Evolutionary conservation across 1,139 yeast genomes (phyloP).

Genomic region (Petasospora fabianii): DNA sequence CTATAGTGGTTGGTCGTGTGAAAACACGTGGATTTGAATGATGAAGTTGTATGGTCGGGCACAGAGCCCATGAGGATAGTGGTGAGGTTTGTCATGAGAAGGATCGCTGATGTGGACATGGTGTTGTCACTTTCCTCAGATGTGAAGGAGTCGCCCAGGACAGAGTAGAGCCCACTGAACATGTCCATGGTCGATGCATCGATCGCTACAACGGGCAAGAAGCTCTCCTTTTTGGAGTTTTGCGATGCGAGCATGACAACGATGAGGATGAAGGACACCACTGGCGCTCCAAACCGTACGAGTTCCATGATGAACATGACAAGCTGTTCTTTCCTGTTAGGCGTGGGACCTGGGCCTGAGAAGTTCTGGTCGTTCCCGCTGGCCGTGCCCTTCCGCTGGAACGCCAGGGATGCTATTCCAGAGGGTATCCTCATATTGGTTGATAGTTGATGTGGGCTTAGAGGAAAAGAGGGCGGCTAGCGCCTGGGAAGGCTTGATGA

Average conservation of each 20-base stretch:
- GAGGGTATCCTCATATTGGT: background rate
- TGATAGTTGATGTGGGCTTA: background rate
- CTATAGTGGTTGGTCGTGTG: slow-evolving; percentile 11
- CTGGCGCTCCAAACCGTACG: slow-evolving; percentile 3
- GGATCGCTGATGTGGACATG: slow-evolving; percentile 13
- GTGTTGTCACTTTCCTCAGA: slow-evolving; percentile 6
- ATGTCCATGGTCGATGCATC: slow-evolving; percentile 14
- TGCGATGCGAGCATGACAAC: slow-evolving; percentile 10
- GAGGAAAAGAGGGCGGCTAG: too few species aligned
- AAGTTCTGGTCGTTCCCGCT: background rate
- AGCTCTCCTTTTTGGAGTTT: background rate
- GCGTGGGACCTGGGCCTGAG: background rate
- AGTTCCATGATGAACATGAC: background rate
- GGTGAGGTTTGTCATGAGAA: slow-evolving; percentile 13
- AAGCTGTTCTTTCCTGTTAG: background rate
- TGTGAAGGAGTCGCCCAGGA: slow-evolving; percentile 6
- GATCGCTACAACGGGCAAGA: slow-evolving; percentile 14
- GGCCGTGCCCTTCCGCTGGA: background rate
- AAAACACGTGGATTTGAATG: slow-evolving; percentile 12
- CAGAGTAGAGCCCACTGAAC: slow-evolving; percentile 9
- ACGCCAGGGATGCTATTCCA: slow-evolving; percentile 1
- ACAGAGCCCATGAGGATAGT: slow-evolving; percentile 10
- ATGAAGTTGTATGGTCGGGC: slow-evolving; percentile 8
- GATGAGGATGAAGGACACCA: slow-evolving; percentile 6
- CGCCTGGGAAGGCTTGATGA: too few species aligned